A percentile compares a stretch with the other conserved stretches of the same genome.
Conservation (phyloP, 2,329 filamentous ascomycete species). For the Penicillium corylophilum region DNA sequence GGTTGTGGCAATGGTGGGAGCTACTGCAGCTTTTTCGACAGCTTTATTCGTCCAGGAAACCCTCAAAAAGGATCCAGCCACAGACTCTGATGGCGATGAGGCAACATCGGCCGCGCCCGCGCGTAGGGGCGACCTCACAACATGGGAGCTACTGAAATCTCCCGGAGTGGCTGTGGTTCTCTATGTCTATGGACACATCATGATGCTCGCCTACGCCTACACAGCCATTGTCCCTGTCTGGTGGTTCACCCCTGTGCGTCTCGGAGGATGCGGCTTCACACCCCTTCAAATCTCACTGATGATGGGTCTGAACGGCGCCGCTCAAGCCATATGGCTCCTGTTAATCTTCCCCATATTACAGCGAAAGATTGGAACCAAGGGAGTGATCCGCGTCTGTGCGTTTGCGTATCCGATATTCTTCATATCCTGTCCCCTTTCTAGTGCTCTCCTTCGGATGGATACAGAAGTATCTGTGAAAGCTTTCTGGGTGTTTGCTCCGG, state of each 20-base stretch:
- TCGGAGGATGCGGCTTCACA: conserved; percentile 66
- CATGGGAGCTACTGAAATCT: conserved; percentile 54
- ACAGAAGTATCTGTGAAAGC: conserved; percentile 33
- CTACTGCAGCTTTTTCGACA: conserved; percentile 52
- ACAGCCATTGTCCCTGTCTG: conserved; percentile 43
- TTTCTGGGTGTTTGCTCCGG: conserved; percentile 59
- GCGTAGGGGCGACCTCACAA: conserved; percentile 18
- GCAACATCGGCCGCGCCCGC: background rate
- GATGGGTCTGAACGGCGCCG: conserved; percentile 62
- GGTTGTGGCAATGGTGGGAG: conserved; percentile 55
- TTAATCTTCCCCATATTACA: conserved; percentile 69
- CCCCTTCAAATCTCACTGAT: conserved; percentile 64
- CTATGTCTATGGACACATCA: conserved; percentile 63
- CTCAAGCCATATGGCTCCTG: conserved; percentile 71
- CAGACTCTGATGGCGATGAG: background rate
- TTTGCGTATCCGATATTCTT: conserved; percentile 66
- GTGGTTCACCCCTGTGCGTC: conserved; percentile 44
- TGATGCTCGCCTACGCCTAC: conserved; percentile 67
- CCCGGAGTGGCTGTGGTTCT: conserved; percentile 68
- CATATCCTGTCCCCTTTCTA: conserved; percentile 52
- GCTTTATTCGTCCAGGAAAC: conserved; percentile 55
- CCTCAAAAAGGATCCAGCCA: conserved; percentile 48
- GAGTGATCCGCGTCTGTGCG: conserved; percentile 60
- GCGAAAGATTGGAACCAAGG: conserved; percentile 63
- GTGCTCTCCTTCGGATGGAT: conserved; percentile 54